Conservation (phyloP, 345 rosid genomes). For the Eucalyptus polybractea region DNA sequence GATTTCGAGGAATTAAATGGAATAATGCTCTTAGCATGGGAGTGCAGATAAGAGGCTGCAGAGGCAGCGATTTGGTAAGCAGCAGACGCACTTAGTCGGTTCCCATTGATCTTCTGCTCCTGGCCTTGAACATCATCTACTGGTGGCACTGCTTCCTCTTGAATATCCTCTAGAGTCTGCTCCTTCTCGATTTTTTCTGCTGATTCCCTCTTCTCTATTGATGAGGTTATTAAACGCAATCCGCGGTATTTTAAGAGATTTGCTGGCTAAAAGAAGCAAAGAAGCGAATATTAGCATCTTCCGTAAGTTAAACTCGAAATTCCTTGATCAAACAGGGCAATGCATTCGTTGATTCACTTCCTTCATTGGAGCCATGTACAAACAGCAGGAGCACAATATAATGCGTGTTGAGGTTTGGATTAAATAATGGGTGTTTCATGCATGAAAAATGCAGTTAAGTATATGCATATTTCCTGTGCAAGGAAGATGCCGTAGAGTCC, state of each 20-base stretch:
- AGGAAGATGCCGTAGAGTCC: background rate
- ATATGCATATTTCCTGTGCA: background rate
- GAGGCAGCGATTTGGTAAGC: slow-evolving; percentile 78
- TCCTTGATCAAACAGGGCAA: background rate
- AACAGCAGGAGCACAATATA: background rate
- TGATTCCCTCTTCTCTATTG: slow-evolving; percentile 49
- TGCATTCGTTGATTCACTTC: background rate
- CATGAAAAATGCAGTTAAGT: background rate
- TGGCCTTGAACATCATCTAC: slow-evolving; percentile 7
- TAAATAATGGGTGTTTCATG: background rate
- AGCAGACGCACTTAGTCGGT: slow-evolving; percentile 40
- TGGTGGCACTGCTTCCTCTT: slow-evolving; percentile 11
- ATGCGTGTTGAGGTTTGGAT: background rate
- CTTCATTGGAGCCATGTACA: background rate
- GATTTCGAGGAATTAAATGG: slow-evolving; percentile 35
- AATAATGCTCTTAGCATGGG: slow-evolving; percentile 49
- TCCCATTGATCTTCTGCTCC: slow-evolving; percentile 21
- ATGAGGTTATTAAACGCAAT: slow-evolving; percentile 60
- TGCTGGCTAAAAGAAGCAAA: slow-evolving; percentile 31
- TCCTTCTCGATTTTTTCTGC: slow-evolving; percentile 25
- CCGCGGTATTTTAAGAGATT: slow-evolving; percentile 51
- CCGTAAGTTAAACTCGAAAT: background rate
- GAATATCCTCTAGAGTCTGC: slow-evolving; percentile 18
- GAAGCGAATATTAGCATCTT: background rate
- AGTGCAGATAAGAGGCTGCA: slow-evolving; percentile 79